phyloP scores from a whole-genome alignment of 2,329 filamentous ascomycete genomes.

The Trematosphaeria pertusa region DNA sequence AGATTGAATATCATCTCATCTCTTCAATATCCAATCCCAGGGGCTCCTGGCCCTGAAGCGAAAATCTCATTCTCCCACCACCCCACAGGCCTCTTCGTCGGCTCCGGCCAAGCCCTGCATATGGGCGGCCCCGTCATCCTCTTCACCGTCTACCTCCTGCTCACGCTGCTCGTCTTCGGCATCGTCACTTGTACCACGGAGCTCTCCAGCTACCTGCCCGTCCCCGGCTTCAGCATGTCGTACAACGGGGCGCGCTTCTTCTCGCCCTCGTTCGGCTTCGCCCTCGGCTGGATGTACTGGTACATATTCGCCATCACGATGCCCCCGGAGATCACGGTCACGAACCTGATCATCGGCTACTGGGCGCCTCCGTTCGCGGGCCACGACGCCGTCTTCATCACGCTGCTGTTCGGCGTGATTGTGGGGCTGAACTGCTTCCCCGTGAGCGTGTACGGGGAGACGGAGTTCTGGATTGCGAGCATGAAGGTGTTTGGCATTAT shows the following conservation, averaged over 20 bases:
- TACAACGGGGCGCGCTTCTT: constrained; percentile 6
- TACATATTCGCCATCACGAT: constrained; percentile 67
- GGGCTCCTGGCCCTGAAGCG: too few relatives aligned
- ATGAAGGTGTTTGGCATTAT: constrained; percentile 47
- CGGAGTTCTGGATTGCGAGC: constrained; percentile 55
- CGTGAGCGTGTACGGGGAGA: constrained; percentile 42
- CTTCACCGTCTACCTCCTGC: constrained; percentile 52
- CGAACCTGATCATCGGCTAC: constrained; percentile 66
- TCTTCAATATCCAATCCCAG: too few relatives aligned
- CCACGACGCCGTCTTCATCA: constrained; percentile 65
- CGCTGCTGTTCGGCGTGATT: constrained; percentile 58
- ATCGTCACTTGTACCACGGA: constrained; percentile 52
- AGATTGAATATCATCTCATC: too few relatives aligned
- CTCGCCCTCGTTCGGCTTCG: constrained; percentile 8
- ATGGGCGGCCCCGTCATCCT: constrained; percentile 54
- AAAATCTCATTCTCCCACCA: too few relatives aligned
- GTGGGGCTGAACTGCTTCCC: constrained; percentile 23
- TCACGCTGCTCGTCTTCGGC: constrained; percentile 53
- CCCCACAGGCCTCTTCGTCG: constrained; percentile 49
- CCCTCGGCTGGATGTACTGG: constrained; percentile 55
- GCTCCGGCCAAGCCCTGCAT: constrained; percentile 45
- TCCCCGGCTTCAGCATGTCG: constrained; percentile 52
- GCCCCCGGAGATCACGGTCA: constrained; percentile 65
- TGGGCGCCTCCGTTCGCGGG: constrained; percentile 57
- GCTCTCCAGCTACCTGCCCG: constrained; percentile 64